Conservation (phyloP, 805 yeast genomes). For the Citeromyces matritensis region DNA sequence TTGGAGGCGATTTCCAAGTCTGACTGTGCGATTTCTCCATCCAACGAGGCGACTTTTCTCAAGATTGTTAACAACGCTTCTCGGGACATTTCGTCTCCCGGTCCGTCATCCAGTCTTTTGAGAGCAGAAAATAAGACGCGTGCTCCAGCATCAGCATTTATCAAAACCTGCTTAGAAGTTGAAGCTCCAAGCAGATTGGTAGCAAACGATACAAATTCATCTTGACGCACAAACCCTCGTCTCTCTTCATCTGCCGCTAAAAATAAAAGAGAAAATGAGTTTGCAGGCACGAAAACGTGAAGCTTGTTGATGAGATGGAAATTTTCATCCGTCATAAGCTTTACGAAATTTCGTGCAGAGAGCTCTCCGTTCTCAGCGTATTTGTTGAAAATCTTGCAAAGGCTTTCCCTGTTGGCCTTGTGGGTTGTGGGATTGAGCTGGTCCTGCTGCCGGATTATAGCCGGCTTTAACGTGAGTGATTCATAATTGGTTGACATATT, state of each 20-base stretch:
- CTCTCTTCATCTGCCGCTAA: constrained; percentile 62
- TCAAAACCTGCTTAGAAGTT: too few species aligned
- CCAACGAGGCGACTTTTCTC: constrained; percentile 22
- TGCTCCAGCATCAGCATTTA: too few species aligned
- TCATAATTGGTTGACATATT: too few species aligned
- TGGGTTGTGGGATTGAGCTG: too few species aligned
- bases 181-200: too few species aligned
- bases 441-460: too few species aligned
- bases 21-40: constrained; percentile 1
- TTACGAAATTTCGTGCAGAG: constrained; percentile 24
- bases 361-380: constrained; percentile 20
- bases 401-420: too few species aligned
- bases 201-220: constrained; percentile 4
- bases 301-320: constrained; percentile 13
- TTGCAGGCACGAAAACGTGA: constrained; percentile 24
- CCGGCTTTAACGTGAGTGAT: too few species aligned
- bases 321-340: constrained; percentile 28
- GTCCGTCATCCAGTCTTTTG: too few species aligned
- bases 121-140: too few species aligned
- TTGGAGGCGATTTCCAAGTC: neutral
- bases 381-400: constrained; percentile 17
- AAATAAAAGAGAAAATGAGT: constrained; percentile 60
- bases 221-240: constrained; percentile 30
- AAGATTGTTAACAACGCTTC: too few species aligned
- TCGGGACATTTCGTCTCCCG: too few species aligned